A percentile compares a stretch with the other conserved stretches of the same genome.
Evolutionary conservation across 2,329 filamentous ascomycete species (phyloP).

Genomic region (Pseudogymnoascus sp.): DNA sequence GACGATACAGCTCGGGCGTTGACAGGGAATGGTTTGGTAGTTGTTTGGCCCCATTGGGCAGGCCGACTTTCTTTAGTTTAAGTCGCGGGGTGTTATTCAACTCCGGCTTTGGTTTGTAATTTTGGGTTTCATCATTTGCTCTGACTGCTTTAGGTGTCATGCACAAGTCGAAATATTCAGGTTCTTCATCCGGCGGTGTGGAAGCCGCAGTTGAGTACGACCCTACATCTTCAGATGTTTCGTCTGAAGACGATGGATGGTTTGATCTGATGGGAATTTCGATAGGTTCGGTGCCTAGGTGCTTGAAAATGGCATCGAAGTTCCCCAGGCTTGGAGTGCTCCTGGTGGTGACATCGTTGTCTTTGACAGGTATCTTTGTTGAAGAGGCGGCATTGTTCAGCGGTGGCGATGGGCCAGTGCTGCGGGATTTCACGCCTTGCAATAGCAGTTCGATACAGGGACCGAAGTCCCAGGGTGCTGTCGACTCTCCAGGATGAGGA

Average conservation of each 20-base stretch:
- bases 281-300: background rate
- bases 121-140: background rate
- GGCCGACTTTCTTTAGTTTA: background rate
- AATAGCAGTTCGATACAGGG: background rate
- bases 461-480: background rate
- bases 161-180: background rate
- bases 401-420: background rate
- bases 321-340: conserved; percentile 1
- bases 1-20: background rate
- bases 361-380: background rate
- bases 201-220: background rate
- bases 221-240: conserved; percentile 1
- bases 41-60: background rate
- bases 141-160: background rate
- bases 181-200: background rate
- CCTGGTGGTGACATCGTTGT: background rate
- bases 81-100: background rate
- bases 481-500: background rate
- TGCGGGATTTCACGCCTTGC: background rate
- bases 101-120: background rate
- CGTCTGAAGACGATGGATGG: background rate
- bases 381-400: background rate
- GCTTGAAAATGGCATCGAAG: conserved; percentile 8
- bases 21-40: background rate
- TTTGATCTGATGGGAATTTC: background rate